Evolutionary conservation across 306 rosid species (phyloP), one percentile per base, ranked within the genome.

Genomic region (Cucumis cinereus): DNA sequence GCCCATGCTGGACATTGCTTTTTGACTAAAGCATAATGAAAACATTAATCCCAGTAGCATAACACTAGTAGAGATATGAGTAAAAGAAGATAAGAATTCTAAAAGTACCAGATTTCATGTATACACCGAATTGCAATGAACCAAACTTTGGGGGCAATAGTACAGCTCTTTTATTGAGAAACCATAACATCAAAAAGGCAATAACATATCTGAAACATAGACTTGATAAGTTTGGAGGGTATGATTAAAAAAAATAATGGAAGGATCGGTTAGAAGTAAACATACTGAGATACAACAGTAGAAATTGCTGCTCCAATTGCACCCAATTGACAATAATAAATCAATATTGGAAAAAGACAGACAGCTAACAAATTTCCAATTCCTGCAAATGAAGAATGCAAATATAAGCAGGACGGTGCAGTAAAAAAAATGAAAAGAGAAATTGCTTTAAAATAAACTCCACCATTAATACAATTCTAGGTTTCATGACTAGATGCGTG

Each of bases 251-350:
- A 5, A 59, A 23, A 13, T 38, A 30, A 3, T 23, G 14, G 38
- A 45, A 40, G 16, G 79, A 54, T 80, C 35, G 52, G 43, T 41
- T 16, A 64, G 79, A 71, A 70, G 81, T 80, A 70, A 57, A 82
- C 97, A 73, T 90, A 94, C 99, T 94, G 99, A 73, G 98, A 94
- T 77, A 92, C 64, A 80, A 94, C 97, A 12, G 95, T 88, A 72
- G 99, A 90, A 70, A 92, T 80, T 82, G 96, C 97, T 26, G 99
- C 99, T 56, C 99, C 99, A 77, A 85, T 87, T 79, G 81, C 89
- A 61, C 99, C 97, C 97, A 92, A 79, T 79, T 78, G 76, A 77
- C 90, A 86, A 83, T 78, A 82, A 84, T 92, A 88, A 83, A 94
- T 94, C 61, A 92, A 91, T 70, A 88, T 72, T 63, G 99, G 99